Conservation (phyloP, 2,329 filamentous ascomycete species). For the Ceratocystis harringtonii region DNA sequence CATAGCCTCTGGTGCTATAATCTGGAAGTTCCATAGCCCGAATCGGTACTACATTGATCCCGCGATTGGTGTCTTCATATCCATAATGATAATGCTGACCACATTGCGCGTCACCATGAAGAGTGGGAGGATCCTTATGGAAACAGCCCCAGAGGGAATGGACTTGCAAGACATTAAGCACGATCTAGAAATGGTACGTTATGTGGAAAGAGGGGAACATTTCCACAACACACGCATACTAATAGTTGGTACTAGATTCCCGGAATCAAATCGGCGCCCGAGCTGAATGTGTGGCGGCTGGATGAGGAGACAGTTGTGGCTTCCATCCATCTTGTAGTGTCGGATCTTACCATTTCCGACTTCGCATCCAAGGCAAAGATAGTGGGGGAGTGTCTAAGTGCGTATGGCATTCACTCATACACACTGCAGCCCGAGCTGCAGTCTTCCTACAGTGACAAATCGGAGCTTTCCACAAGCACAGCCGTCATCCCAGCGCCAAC, state of each 20-base stretch:
- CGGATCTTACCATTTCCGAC: conserved; percentile 37
- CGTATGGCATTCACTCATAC: conserved; percentile 56
- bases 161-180: conserved; percentile 48
- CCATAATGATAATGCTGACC: conserved; percentile 54
- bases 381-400: conserved; percentile 54
- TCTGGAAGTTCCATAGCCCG: conserved; percentile 47
- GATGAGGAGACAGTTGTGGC: conserved; percentile 56
- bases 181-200: conserved; percentile 48
- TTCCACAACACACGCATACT: conserved; percentile 18
- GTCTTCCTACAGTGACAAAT: not conserved
- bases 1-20: conserved; percentile 51
- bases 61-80: conserved; percentile 51
- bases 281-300: conserved; percentile 60
- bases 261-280: conserved; percentile 52
- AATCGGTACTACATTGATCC: conserved; percentile 58
- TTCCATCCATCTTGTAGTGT: conserved; percentile 52
- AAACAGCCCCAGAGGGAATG: conserved; percentile 48
- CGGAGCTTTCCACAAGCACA: not conserved
- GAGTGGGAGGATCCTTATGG: conserved; percentile 50
- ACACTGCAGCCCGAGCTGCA: conserved; percentile 52
- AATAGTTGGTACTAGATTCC: conserved; percentile 34
- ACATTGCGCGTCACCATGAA: conserved; percentile 46
- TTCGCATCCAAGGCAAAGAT: conserved; percentile 48
- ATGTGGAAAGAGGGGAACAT: not conserved
- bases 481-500: not conserved